Conservation (phyloP, 2,329 filamentous ascomycete species). For the Penicillium oxalicum region DNA sequence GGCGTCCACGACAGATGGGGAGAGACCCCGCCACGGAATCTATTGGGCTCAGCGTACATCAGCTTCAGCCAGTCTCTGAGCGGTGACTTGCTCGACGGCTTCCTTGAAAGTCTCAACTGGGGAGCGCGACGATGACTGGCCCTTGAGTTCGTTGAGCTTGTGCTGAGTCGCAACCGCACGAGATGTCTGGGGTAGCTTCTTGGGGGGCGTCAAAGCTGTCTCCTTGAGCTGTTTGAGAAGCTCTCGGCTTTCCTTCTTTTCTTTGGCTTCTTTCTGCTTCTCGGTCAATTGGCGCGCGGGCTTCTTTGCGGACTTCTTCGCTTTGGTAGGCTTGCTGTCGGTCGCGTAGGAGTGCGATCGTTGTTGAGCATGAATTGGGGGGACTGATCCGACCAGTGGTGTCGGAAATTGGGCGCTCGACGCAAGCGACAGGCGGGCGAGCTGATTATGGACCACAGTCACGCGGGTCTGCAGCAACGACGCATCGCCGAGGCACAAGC, state of each 20-base stretch:
- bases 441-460: slow-evolving; percentile 22
- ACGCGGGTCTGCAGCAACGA: slow-evolving; percentile 23
- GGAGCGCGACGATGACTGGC: neutral
- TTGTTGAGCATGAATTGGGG: slow-evolving; percentile 10
- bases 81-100: slow-evolving; percentile 12
- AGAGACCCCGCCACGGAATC: neutral
- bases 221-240: slow-evolving; percentile 31
- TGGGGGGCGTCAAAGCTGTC: slow-evolving; percentile 31
- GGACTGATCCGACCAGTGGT: slow-evolving; percentile 8
- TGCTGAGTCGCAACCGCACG: slow-evolving; percentile 20
- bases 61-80: slow-evolving; percentile 14
- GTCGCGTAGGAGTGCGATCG: slow-evolving; percentile 17
- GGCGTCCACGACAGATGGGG: neutral
- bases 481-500: slow-evolving; percentile 22
- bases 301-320: slow-evolving; percentile 19
- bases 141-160: slow-evolving; percentile 13
- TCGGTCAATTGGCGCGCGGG: slow-evolving; percentile 26
- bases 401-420: slow-evolving; percentile 12
- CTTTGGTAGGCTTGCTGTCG: slow-evolving; percentile 13
- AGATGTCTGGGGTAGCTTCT: slow-evolving; percentile 24
- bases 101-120: slow-evolving; percentile 16
- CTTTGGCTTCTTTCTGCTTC: slow-evolving; percentile 26
- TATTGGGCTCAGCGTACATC: slow-evolving; percentile 15
- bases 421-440: slow-evolving; percentile 22
- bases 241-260: slow-evolving; percentile 25